Conservation (phyloP, 495 filamentous ascomycete genomes). For the Hypoxylon perforatum region DNA sequence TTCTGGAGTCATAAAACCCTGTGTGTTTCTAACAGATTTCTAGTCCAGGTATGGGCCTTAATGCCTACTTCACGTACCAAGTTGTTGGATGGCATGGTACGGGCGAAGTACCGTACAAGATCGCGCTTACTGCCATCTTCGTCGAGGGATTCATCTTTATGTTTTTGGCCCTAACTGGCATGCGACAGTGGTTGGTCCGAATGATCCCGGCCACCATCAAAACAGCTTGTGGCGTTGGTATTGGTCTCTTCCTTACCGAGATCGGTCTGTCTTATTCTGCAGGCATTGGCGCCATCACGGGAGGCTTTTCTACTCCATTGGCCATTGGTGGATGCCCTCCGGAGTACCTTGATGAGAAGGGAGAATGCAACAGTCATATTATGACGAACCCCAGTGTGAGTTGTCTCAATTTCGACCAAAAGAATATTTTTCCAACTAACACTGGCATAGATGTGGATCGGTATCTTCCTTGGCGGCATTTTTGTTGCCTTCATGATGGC, state of each 20-base stretch:
- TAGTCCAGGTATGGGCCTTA: constrained; percentile 82
- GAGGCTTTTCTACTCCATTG: constrained; percentile 67
- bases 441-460: constrained; percentile 72
- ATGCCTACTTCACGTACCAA: constrained; percentile 88
- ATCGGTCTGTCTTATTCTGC: constrained; percentile 81
- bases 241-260: constrained; percentile 80
- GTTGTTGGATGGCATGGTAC: constrained; percentile 79
- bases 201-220: constrained; percentile 83
- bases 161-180: constrained; percentile 75
- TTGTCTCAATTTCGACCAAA: neutral
- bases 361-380: constrained; percentile 59
- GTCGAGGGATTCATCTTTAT: constrained; percentile 77
- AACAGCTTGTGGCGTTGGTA: constrained; percentile 81
- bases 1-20: constrained; percentile 41
- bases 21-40: constrained; percentile 33
- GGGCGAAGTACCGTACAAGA: constrained; percentile 72
- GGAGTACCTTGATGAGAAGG: constrained; percentile 50
- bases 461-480: constrained; percentile 80
- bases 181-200: constrained; percentile 86
- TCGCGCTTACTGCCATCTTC: constrained; percentile 85
- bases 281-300: constrained; percentile 78
- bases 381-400: constrained; percentile 74
- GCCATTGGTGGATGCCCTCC: constrained; percentile 73
- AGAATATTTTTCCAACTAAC: constrained; percentile 27
- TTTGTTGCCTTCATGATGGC: constrained; percentile 82